Evolutionary conservation across 2,329 filamentous ascomycete genomes (phyloP).

Genomic region (Mycocentrospora acerina): DNA sequence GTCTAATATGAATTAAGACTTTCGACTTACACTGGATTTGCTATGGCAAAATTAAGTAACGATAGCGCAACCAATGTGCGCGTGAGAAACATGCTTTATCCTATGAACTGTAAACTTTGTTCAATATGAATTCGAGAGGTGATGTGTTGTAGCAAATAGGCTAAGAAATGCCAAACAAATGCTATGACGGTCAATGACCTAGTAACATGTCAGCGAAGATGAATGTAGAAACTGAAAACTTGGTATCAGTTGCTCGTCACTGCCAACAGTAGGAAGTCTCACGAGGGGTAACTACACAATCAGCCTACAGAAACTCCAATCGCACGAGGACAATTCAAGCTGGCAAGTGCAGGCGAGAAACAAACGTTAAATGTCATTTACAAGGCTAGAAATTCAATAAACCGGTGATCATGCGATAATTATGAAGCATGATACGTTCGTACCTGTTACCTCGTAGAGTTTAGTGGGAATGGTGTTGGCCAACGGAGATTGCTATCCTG

Average conservation of each 20-base stretch:
- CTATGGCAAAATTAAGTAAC: constrained; percentile 22
- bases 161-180: constrained; percentile 11
- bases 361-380: constrained; percentile 5
- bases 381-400: constrained; percentile 6
- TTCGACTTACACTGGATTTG: constrained; percentile 36
- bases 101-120: too few relatives aligned
- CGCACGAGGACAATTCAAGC: constrained; percentile 12
- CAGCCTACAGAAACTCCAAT: constrained; percentile 6
- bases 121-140: constrained; percentile 7
- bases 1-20: constrained; percentile 1
- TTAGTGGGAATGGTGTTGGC: background rate
- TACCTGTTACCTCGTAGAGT: background rate
- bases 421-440: too few relatives aligned
- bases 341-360: constrained; percentile 8
- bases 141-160: constrained; percentile 8
- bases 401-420: background rate
- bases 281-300: constrained; percentile 3
- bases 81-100: constrained; percentile 35
- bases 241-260: constrained; percentile 9
- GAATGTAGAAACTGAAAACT: constrained; percentile 2
- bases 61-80: constrained; percentile 23
- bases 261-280: constrained; percentile 5
- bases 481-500: too few relatives aligned
- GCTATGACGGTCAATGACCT: constrained; percentile 4
- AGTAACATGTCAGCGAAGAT: constrained; percentile 7